Conservation (phyloP, 345 rosid genomes). For the Gossypium ekmanianum region DNA sequence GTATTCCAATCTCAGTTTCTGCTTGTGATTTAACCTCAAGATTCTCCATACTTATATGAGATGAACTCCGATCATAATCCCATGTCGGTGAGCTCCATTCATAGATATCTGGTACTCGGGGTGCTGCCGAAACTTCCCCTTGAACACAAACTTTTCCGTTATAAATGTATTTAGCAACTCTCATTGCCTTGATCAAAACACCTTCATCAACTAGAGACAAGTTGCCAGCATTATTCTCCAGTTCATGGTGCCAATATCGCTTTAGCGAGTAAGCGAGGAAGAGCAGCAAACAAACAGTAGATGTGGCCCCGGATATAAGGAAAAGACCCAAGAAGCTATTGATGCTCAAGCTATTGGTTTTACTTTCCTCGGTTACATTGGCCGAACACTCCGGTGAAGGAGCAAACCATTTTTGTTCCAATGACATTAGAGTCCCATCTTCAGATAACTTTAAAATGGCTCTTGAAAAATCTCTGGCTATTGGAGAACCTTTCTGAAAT, state of each 20-base stretch:
- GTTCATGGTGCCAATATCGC: constrained; percentile 7
- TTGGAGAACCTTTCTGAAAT: constrained; percentile 47
- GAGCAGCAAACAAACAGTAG: constrained; percentile 37
- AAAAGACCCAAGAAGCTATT: constrained; percentile 47
- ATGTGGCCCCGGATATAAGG: constrained; percentile 29
- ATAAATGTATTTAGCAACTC: constrained; percentile 13
- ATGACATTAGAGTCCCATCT: constrained; percentile 24
- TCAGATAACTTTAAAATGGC: constrained; percentile 43
- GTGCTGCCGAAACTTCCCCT: not conserved
- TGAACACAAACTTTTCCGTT: constrained; percentile 6
- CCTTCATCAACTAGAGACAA: constrained; percentile 5
- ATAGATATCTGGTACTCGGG: constrained; percentile 1
- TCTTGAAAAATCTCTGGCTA: constrained; percentile 40
- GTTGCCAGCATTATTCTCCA: not conserved
- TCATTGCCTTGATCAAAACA: constrained; percentile 17
- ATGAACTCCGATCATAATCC: constrained; percentile 12
- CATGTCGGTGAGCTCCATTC: constrained; percentile 16
- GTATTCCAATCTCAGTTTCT: constrained; percentile 12
- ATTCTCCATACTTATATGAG: not conserved
- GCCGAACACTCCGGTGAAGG: constrained; percentile 19
- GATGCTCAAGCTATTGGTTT: constrained; percentile 30
- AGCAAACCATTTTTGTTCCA: constrained; percentile 36
- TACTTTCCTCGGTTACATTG: constrained; percentile 5
- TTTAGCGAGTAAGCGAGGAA: constrained; percentile 11
- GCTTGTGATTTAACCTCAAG: not conserved